These are phyloP conservation scores for Vitis riparia DNA, from an alignment of 164 flowering plant species.

Conservation along the genomic window DNA sequence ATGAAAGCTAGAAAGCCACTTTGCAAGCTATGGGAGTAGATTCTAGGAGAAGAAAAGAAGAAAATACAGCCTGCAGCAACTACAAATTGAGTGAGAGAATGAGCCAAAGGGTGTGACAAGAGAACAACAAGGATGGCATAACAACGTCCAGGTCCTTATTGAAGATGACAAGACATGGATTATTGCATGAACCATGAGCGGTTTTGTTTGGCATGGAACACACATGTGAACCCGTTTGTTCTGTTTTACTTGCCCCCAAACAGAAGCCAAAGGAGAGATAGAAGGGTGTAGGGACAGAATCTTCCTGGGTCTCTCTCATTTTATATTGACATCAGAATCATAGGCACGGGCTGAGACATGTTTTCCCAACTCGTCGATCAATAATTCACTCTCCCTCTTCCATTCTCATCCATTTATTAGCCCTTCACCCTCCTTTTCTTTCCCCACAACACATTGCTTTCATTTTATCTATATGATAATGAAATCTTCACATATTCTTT, in stretches of 20 bases:
- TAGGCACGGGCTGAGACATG: conserved; percentile 38
- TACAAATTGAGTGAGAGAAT: background rate
- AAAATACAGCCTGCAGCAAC: too few relatives aligned
- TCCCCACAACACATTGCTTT: conserved; percentile 1
- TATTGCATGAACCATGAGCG: conserved; percentile 15
- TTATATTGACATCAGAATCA: conserved; percentile 17
- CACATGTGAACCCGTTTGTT: conserved; percentile 20
- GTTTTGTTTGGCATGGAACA: conserved; percentile 28
- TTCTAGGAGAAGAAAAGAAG: too few relatives aligned
- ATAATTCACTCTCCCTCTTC: conserved; percentile 26
- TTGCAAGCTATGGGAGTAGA: too few relatives aligned
- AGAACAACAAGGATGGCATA: background rate
- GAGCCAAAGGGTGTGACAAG: background rate
- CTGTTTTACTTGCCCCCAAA: background rate
- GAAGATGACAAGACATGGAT: conserved; percentile 28
- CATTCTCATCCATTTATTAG: conserved; percentile 25
- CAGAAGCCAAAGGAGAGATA: background rate
- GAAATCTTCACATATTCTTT: conserved; percentile 25
- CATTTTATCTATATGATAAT: conserved; percentile 14
- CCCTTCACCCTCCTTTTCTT: background rate
- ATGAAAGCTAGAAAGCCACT: too few relatives aligned
- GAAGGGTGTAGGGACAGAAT: conserved; percentile 6
- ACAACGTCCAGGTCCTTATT: conserved; percentile 4
- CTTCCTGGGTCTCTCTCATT: conserved; percentile 7
- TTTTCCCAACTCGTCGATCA: conserved; percentile 21